These are phyloP conservation scores for Leccinum longicurvipes DNA, from an alignment of 768 basidiomycete genomes.

Conservation along the genomic window DNA sequence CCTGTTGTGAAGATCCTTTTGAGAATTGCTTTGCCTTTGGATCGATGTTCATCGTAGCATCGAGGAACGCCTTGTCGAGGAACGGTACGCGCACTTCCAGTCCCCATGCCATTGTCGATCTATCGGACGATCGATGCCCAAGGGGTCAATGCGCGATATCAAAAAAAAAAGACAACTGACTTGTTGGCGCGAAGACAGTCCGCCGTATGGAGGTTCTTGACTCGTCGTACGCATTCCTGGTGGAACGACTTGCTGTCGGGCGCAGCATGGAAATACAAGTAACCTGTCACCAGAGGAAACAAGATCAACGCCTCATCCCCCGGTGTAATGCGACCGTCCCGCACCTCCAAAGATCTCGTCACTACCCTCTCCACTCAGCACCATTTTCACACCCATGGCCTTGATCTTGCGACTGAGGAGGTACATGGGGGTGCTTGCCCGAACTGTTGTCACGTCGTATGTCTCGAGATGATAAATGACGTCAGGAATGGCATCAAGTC, in stretches of 20 bases:
- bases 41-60: slow-evolving; percentile 88
- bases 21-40: slow-evolving; percentile 85
- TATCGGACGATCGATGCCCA: slow-evolving; percentile 27
- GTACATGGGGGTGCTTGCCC: slow-evolving; percentile 99
- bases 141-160: background rate
- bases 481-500: slow-evolving; percentile 93
- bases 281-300: slow-evolving; percentile 50
- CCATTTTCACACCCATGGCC: slow-evolving; percentile 99
- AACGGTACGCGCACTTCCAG: slow-evolving; percentile 98
- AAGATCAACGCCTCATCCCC: slow-evolving; percentile 5
- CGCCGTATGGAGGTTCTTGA: slow-evolving; percentile 96
- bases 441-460: slow-evolving; percentile 97
- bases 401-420: slow-evolving; percentile 97
- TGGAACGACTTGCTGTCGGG: slow-evolving; percentile 87
- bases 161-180: slow-evolving; percentile 38
- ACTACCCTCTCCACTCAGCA: slow-evolving; percentile 93
- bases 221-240: slow-evolving; percentile 90
- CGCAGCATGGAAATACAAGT: slow-evolving; percentile 99
- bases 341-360: slow-evolving; percentile 96
- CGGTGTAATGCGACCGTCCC: slow-evolving; percentile 6
- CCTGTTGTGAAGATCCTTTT: slow-evolving; percentile 70
- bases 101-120: slow-evolving; percentile 99
- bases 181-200: slow-evolving; percentile 99
- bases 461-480: slow-evolving; percentile 99
- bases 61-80: slow-evolving; percentile 95